Base-by-base conservation (phyloP, 768 basidiomycete genomes). In the Boletus rex-veris region DNA sequence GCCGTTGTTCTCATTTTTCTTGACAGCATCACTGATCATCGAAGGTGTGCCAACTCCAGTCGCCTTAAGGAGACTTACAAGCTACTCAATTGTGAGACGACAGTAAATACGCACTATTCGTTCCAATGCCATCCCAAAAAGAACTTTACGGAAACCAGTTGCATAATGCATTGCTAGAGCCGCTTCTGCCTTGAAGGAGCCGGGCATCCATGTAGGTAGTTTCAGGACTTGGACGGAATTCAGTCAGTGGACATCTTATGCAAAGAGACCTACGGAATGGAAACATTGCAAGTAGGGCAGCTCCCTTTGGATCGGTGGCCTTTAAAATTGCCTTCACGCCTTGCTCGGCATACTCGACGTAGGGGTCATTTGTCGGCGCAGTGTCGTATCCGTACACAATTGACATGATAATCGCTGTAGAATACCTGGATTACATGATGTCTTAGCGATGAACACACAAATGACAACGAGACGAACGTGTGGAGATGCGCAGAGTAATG, bases 161-260 rank as follows among this genome's bases (percentile, higher is more conserved):
- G 60, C 48, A 48, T 58, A 62, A 15, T 40, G 26, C n/a, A 38
- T 57, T 24, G 60, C 44, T 35, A 26, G 44, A 7, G 48, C 53
- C 5, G 64, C 62, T 48, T 66, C 64, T 1, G 57, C 53, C 40
- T 62, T 59, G 39, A 64, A 58, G 10, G 64, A 63, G 10, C 58
- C 62, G 1, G 64, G 68, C 3, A 70, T 31, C 68, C 68, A 68
- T 8, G 54, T 45, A 26, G 68, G 68, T 9, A 69, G 44, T 18
- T 46, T 55, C 43, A 64, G 16, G 18, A 69, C 67, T 68, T 43
- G 38, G 45, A 46, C 19, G 21, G 41, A 10, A 40, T 26, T 54
- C 15, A 53, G 50, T 33, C 19, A 46, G 35, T 30, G 42, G 37
- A 51, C 7, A 19, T 15, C 2, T n/a, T 11, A 3, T 46, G 18